Conservation (phyloP, 805 yeast species). For the Schizosaccharomyces japonicus region DNA sequence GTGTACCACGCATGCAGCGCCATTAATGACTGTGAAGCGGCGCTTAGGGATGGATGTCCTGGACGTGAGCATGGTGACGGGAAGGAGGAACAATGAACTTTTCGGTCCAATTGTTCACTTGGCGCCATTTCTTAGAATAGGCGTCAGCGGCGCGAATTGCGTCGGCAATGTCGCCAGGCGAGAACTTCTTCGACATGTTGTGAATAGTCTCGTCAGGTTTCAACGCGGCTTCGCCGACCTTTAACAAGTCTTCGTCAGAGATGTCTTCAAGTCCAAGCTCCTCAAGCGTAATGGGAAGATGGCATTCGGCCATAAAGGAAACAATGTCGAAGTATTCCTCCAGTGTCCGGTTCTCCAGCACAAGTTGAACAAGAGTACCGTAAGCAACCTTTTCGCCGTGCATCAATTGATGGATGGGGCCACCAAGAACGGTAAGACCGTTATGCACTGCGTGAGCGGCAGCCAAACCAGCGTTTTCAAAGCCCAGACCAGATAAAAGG, state of each 20-base stretch:
- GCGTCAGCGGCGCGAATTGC: conserved; percentile 2
- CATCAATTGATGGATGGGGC: neutral
- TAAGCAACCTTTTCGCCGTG: conserved; percentile 5
- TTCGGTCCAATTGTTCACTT: neutral
- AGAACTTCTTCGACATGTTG: conserved; percentile 4
- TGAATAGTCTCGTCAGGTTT: conserved; percentile 1
- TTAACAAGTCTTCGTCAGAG: conserved; percentile 1
- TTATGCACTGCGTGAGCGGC: conserved; percentile 5
- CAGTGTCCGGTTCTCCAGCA: neutral
- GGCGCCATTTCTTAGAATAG: neutral
- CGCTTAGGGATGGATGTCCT: neutral
- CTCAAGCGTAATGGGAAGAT: conserved; percentile 5
- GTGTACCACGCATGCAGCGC: too few relatives aligned
- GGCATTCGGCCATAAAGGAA: neutral
- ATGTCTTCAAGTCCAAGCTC: neutral
- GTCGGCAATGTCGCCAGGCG: neutral
- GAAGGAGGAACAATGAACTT: neutral
- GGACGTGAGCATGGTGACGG: neutral
- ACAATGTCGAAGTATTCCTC: neutral
- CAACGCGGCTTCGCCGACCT: neutral
- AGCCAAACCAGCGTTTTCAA: neutral
- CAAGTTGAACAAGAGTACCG: neutral
- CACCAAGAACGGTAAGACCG: conserved; percentile 1
- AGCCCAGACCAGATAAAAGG: conserved; percentile 1
- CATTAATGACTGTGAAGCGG: too few relatives aligned